Conservation (phyloP, 192 early-diverging fungal genomes). For the Backusella liffmaniae region DNA sequence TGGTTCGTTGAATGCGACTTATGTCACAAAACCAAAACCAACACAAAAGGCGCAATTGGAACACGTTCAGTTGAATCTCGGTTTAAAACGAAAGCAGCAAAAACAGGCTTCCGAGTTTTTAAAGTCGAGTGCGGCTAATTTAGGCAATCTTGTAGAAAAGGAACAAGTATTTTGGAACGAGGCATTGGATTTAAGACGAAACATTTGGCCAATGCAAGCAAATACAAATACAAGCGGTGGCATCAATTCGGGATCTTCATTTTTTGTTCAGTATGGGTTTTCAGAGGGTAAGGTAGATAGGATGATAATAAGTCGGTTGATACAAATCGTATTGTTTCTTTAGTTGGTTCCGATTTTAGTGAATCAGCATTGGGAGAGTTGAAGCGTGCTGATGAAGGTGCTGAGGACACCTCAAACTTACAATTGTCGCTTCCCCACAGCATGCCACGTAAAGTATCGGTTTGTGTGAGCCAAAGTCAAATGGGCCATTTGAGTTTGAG, state of each 20-base stretch:
- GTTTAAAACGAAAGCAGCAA: constrained; percentile 39
- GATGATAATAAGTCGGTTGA: not conserved
- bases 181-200: constrained; percentile 32
- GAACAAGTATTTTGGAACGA: constrained; percentile 41
- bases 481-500: constrained; percentile 4
- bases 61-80: constrained; percentile 27
- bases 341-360: constrained; percentile 37
- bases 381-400: constrained; percentile 12
- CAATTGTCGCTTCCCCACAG: constrained; percentile 30
- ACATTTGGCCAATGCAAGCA: constrained; percentile 37
- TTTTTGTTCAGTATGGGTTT: constrained; percentile 37
- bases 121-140: constrained; percentile 18
- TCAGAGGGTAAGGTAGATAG: constrained; percentile 28
- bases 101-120: constrained; percentile 34
- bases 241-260: constrained; percentile 13
- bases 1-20: constrained; percentile 34
- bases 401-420: not conserved
- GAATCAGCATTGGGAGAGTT: constrained; percentile 35
- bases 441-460: constrained; percentile 9
- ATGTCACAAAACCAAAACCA: constrained; percentile 37
- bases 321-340: not conserved
- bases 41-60: constrained; percentile 33
- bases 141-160: constrained; percentile 25
- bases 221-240: not conserved
- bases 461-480: constrained; percentile 10